Conservation (phyloP, 2,329 filamentous ascomycete genomes). For the Corinectria fuckeliana region DNA sequence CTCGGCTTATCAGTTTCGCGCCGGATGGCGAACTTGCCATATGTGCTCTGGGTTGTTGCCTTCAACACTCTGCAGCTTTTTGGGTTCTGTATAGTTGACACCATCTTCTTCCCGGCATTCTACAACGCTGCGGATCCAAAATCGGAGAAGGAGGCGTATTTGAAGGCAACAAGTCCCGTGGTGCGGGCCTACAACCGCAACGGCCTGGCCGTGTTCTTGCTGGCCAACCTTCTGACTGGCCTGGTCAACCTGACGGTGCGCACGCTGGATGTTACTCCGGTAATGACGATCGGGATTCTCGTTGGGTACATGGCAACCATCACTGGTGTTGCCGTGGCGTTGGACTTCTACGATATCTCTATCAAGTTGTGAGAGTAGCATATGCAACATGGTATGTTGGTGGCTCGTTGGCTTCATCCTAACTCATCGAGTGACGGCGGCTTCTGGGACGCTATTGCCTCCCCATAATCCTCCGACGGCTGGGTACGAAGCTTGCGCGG, state of each 20-base stretch:
- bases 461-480: not conserved
- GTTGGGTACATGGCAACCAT: slow-evolving; percentile 73
- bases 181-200: slow-evolving; percentile 87
- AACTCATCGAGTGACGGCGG: not conserved
- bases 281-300: slow-evolving; percentile 75
- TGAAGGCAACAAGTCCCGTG: slow-evolving; percentile 79
- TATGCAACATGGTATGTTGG: not conserved
- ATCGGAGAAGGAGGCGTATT: slow-evolving; percentile 68
- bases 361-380: slow-evolving; percentile 65
- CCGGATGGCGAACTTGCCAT: slow-evolving; percentile 89
- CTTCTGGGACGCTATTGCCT: not conserved
- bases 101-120: slow-evolving; percentile 75
- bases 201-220: slow-evolving; percentile 81
- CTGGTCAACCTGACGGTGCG: slow-evolving; percentile 85
- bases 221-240: slow-evolving; percentile 90
- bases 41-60: slow-evolving; percentile 89
- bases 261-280: slow-evolving; percentile 74
- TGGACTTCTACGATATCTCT: slow-evolving; percentile 71
- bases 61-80: slow-evolving; percentile 88
- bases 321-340: slow-evolving; percentile 69
- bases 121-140: slow-evolving; percentile 63
- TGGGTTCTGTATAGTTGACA: slow-evolving; percentile 80
- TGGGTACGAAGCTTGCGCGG: slow-evolving; percentile 6
- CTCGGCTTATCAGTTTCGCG: slow-evolving; percentile 81
- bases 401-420: not conserved